These are phyloP conservation scores for Aureobasidium mangrovei DNA, from an alignment of 2,329 filamentous ascomycete genomes.

Conservation along the genomic window DNA sequence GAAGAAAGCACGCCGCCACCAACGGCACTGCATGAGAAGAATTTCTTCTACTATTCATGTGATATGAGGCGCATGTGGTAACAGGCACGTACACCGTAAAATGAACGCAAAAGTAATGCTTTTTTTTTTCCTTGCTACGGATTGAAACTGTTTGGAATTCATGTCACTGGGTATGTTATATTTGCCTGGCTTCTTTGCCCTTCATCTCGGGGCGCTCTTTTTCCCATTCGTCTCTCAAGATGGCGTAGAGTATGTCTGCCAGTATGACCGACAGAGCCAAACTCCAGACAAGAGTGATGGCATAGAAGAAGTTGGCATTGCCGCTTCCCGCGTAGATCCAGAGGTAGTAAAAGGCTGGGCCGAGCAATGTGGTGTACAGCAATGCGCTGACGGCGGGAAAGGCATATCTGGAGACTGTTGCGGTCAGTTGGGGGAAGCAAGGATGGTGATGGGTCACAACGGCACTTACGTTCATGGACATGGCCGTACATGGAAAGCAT, in stretches of 20 bases:
- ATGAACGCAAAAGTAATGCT: constrained; percentile 2
- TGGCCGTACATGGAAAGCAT: constrained; percentile 82
- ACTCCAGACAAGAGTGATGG: constrained; percentile 97
- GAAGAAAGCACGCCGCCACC: constrained; percentile 43
- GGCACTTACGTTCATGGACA: constrained; percentile 63
- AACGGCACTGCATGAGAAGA: constrained; percentile 11
- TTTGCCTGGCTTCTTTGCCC: constrained; percentile 79
- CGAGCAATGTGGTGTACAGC: constrained; percentile 79
- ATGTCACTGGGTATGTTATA: constrained; percentile 38
- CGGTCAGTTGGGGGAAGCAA: neutral
- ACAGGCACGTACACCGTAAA: neutral
- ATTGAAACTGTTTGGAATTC: neutral
- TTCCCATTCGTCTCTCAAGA: constrained; percentile 89
- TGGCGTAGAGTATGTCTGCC: constrained; percentile 79
- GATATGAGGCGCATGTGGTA: neutral
- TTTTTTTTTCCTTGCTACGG: neutral
- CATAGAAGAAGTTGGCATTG: constrained; percentile 99
- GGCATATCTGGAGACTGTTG: constrained; percentile 75
- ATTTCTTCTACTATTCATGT: neutral
- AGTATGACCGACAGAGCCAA: constrained; percentile 78
- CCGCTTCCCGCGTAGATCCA: constrained; percentile 98
- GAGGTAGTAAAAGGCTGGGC: constrained; percentile 89
- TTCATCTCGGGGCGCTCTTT: constrained; percentile 81
- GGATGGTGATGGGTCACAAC: neutral
- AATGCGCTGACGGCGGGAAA: constrained; percentile 78